Base-by-base conservation (phyloP, 176 grass and related monocot genomes). In the Areca catechu region DNA sequence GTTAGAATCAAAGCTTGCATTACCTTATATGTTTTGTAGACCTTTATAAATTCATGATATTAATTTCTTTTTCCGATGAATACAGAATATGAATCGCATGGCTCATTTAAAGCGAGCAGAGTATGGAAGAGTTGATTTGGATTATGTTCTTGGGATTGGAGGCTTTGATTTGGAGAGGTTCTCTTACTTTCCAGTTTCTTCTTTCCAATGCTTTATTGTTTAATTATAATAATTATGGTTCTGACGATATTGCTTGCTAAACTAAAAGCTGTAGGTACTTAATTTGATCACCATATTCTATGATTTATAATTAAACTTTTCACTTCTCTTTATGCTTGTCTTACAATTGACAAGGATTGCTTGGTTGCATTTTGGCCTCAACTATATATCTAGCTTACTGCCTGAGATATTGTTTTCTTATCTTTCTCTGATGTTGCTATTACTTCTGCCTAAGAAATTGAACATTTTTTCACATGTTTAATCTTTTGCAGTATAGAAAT, bases 91-190 rank as follows among this genome's bases (percentile, higher is more conserved):
- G 43, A 97, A 97, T 67, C 50, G 70, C 27, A 91, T 97, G 93
- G 93, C 87, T 65, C 65, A 91, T 91, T 66, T 97, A 75, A 97
- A 91, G 68, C 76, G 65, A 56, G 83, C 86, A 22, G 71, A 91
- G 58, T 88, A 91, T 75, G 86, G 92, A 56, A 80, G 80, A 74
- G 92, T 97, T 62, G 83, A 97, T 82, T 71, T 97, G 60, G 87
- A 97, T 80, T 97, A 97, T 80, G 93, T 91, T 67, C 93, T 97
- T 85, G 93, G 93, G 49, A 88, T 97, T 73, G 93, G 93, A 85
- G 93, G 93, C 59, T 97, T 97, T 73, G 93, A 97, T 88, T 67
- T 97, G 43, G 93, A 97, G 68, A 97, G 87, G 93, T 95, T 67
- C 9, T 25, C 67, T 69, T 85, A 74, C 66, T 71, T 58, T 43